These are phyloP conservation scores for Naganishia liquefaciens DNA, from an alignment of 1,284 basidiomycete genomes.

Conservation along the genomic window DNA sequence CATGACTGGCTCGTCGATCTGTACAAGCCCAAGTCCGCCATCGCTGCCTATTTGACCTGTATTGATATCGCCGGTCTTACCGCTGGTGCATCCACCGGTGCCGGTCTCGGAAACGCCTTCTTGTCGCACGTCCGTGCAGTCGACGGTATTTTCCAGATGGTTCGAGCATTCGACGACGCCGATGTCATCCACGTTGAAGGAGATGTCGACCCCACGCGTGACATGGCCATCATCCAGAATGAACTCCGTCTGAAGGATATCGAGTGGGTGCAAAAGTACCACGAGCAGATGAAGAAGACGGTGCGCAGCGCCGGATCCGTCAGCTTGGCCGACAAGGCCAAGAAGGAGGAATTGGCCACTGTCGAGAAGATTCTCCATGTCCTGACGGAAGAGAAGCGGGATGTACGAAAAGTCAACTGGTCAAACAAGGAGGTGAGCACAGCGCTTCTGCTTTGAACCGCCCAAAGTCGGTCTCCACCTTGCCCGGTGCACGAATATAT, in stretches of 20 bases:
- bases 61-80: slow-evolving; percentile 99
- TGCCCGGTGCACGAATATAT: slow-evolving; percentile 40
- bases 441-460: slow-evolving; percentile 34
- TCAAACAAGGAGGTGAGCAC: slow-evolving; percentile 88
- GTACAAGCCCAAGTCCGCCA: slow-evolving; percentile 85
- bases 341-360: slow-evolving; percentile 93
- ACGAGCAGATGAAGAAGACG: slow-evolving; percentile 75
- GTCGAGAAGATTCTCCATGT: slow-evolving; percentile 82
- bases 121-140: slow-evolving; percentile 96
- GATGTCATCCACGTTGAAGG: slow-evolving; percentile 99
- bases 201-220: slow-evolving; percentile 91
- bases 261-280: slow-evolving; percentile 93
- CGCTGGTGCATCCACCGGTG: slow-evolving; percentile 94
- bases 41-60: slow-evolving; percentile 95
- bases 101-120: slow-evolving; percentile 97
- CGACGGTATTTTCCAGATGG: slow-evolving; percentile 98
- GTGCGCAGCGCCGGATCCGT: slow-evolving; percentile 57
- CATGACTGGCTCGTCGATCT: slow-evolving; percentile 90
- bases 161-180: slow-evolving; percentile 96
- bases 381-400: slow-evolving; percentile 79
- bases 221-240: slow-evolving; percentile 97
- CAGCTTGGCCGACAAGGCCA: slow-evolving; percentile 90
- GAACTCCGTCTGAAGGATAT: slow-evolving; percentile 96
- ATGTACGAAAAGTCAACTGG: slow-evolving; percentile 94
- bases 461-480: not conserved